These are phyloP conservation scores for Wickerhamiella allomyrinae DNA, from an alignment of 805 yeast species.

Conservation along the genomic window DNA sequence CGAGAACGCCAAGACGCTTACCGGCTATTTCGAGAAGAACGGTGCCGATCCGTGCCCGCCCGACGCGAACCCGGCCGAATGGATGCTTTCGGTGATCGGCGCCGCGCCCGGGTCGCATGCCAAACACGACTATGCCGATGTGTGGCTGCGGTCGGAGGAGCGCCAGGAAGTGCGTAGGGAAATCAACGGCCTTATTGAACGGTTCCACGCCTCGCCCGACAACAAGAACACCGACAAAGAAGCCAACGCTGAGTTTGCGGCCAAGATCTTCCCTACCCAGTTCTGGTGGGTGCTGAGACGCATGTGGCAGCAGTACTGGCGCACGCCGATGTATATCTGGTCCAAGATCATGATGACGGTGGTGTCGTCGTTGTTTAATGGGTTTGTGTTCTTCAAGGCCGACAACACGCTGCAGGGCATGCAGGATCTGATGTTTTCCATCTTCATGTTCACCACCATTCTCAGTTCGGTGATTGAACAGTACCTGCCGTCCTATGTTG, in stretches of 20 bases:
- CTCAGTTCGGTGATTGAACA: slow-evolving; percentile 49
- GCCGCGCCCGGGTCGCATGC: slow-evolving; percentile 64
- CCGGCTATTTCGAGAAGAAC: slow-evolving; percentile 51
- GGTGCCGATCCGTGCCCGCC: slow-evolving; percentile 55
- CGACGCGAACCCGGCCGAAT: slow-evolving; percentile 62
- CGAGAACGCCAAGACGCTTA: slow-evolving; percentile 40
- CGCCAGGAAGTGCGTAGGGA: slow-evolving; percentile 23
- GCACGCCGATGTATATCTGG: slow-evolving; percentile 48
- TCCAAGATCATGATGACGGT: slow-evolving; percentile 41
- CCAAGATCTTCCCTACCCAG: slow-evolving; percentile 34
- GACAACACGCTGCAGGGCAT: slow-evolving; percentile 38
- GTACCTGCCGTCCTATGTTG: slow-evolving; percentile 44
- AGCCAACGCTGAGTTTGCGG: slow-evolving; percentile 27
- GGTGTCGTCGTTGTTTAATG: slow-evolving; percentile 47
- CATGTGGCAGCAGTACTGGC: slow-evolving; percentile 35
- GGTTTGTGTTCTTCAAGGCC: slow-evolving; percentile 55
- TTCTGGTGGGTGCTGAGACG: slow-evolving; percentile 30
- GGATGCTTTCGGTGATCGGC: slow-evolving; percentile 59
- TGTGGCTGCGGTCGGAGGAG: slow-evolving; percentile 43
- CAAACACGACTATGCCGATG: slow-evolving; percentile 45
- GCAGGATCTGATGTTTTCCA: slow-evolving; percentile 45
- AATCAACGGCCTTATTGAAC: slow-evolving; percentile 24
- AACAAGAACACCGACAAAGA: slow-evolving; percentile 11
- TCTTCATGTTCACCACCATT: slow-evolving; percentile 43
- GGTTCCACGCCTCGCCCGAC: slow-evolving; percentile 19